Evolutionary conservation across 2,329 filamentous ascomycete species (phyloP), one percentile per base, ranked within the genome.

Genomic region (Xylaria digitata): DNA sequence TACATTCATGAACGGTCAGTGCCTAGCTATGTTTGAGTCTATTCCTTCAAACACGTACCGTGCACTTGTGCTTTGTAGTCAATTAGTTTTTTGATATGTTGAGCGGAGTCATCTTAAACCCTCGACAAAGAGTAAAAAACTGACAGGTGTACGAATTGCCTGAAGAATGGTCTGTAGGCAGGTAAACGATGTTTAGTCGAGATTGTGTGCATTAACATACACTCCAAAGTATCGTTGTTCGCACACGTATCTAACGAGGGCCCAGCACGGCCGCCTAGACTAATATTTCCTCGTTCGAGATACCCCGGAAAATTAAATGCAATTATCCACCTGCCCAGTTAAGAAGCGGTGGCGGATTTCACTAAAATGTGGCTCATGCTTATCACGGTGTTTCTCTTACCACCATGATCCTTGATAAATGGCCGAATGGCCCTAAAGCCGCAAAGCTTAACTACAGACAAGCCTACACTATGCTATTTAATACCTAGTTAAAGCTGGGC

Each of bases 401-500:
- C 21, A 19, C 53, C 32, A 23, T 60, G 43, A 60, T 43, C 60
- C 49, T 56, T 50, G 49, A 52, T 37, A 21, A 23, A n/a, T 46
- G 26, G 45, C 45, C 54, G 32, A 43, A 42, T 19, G 42, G 63
- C 58, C 48, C 49, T 9, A 34, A 53, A 54, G 59, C 58, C 58
- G 37, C 46, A 62, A 66, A 59, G 64, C 64, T 66, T 66, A 54
- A 63, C 7, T 42, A 21, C 45, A 26, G 6, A 37, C 34, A 53
- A 53, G 52, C 48, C 50, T 37, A 37, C n/a, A 37, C 34, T 37
- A 37, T 37, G 8, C 34, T 40, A 15, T 13, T 40, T 64, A 65
- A 58, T 17, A 23, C 48, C 55, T 62, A 8, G 58, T 42, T 53
- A 45, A 32, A 58, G 53, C 64, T 58, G 59, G 64, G 64, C 59